These are phyloP conservation scores for Chenopodium suecicum DNA, from an alignment of 148 eudicot genomes.

Conservation along the genomic window DNA sequence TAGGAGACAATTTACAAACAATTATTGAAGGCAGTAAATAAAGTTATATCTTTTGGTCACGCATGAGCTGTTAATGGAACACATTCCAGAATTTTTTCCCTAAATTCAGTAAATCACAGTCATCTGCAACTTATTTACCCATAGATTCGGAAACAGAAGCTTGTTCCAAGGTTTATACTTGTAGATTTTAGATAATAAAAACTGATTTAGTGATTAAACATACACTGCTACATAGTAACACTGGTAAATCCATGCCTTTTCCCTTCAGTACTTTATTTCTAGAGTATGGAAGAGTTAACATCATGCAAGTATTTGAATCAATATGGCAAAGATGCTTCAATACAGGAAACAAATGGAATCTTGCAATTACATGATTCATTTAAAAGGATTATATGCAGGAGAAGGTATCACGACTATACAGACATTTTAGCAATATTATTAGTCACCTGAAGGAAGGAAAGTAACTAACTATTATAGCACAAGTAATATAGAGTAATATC, in stretches of 20 bases:
- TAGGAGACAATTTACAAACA: not conserved
- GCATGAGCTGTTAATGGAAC: conserved; percentile 99
- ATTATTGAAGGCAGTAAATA: not conserved
- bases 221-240: too few relatives aligned
- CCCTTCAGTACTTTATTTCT: not conserved
- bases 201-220: too few relatives aligned
- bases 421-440: not conserved
- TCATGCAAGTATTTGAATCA: not conserved
- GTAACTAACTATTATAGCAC: not conserved
- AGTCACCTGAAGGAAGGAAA: not conserved
- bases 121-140: not conserved
- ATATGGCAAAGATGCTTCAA: not conserved
- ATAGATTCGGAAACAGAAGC: not conserved
- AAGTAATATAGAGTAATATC: not conserved
- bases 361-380: not conserved
- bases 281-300: not conserved
- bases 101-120: conserved; percentile 21
- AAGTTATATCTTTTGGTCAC: conserved; percentile 82
- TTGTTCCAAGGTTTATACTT: not conserved
- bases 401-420: too few relatives aligned
- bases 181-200: not conserved
- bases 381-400: not conserved
- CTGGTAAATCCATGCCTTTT: not conserved
- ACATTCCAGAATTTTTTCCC: conserved; percentile 99
- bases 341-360: not conserved